Evolutionary conservation across 2,329 filamentous ascomycete genomes (phyloP).

Genomic region (Hansfordia pulvinata): DNA sequence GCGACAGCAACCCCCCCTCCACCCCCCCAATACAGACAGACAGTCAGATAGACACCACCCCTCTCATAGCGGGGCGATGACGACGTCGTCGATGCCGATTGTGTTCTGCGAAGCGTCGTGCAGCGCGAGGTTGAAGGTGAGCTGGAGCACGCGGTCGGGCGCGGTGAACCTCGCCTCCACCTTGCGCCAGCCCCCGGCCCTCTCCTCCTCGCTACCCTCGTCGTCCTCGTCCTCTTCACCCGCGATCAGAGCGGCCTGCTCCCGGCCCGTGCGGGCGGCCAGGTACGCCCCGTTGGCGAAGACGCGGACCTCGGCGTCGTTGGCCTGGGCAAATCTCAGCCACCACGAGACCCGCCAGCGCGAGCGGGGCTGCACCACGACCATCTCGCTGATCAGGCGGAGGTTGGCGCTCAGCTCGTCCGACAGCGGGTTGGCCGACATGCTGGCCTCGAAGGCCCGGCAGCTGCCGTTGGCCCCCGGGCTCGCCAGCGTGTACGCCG

Average conservation of each 20-base stretch:
- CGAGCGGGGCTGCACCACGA: conserved; percentile 5
- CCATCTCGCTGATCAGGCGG: conserved; percentile 7
- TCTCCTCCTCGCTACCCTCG: conserved; percentile 27
- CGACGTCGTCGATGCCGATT: conserved; percentile 11
- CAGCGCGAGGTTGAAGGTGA: conserved; percentile 10
- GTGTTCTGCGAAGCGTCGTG: conserved; percentile 6
- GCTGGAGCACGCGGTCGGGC: conserved; percentile 8
- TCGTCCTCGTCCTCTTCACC: too few relatives aligned
- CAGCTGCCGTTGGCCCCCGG: conserved; percentile 10
- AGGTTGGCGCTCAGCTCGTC: conserved; percentile 10
- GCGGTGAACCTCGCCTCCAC: conserved; percentile 35
- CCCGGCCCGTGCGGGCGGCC: too few relatives aligned
- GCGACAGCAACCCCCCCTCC: too few relatives aligned
- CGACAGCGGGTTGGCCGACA: conserved; percentile 10
- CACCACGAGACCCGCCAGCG: conserved; percentile 9
- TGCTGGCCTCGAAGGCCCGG: conserved; percentile 10
- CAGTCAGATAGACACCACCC: too few relatives aligned
- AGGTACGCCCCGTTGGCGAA: conserved; percentile 27
- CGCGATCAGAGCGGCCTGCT: too few relatives aligned
- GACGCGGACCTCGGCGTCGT: conserved; percentile 20
- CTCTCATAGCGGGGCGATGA: too few relatives aligned
- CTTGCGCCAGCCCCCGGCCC: conserved; percentile 18
- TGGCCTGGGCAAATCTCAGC: conserved; percentile 9
- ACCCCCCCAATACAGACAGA: too few relatives aligned
- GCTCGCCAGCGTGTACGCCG: conserved; percentile 7